Percentiles rank a stretch among this genome's conserved stretches.
These are phyloP conservation scores for Pseudopithomyces chartarum DNA, from an alignment of 2,329 filamentous ascomycete species.

Conservation along the genomic window DNA sequence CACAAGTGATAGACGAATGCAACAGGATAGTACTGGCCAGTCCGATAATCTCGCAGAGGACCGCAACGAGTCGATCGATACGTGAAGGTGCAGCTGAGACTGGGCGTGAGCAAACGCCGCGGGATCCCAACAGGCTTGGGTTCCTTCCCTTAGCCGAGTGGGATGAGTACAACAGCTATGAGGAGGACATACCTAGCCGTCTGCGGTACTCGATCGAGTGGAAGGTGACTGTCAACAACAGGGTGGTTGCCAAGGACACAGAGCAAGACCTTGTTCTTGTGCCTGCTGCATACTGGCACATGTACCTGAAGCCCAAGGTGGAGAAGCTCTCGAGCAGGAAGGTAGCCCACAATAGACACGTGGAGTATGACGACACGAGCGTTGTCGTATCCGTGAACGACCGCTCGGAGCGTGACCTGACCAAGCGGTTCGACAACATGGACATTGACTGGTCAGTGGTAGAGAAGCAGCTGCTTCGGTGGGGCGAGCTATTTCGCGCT, in stretches of 20 bases:
- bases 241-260: slow-evolving; percentile 9
- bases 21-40: neutral
- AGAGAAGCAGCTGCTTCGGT: slow-evolving; percentile 7
- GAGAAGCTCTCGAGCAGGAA: slow-evolving; percentile 11
- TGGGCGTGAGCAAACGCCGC: neutral
- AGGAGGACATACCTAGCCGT: slow-evolving; percentile 2
- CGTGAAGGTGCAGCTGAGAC: neutral
- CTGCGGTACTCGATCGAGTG: slow-evolving; percentile 12
- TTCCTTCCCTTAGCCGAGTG: slow-evolving; percentile 8
- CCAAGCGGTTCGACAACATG: slow-evolving; percentile 10
- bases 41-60: neutral
- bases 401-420: slow-evolving; percentile 9
- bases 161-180: slow-evolving; percentile 11
- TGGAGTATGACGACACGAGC: slow-evolving; percentile 8
- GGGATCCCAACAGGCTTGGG: neutral
- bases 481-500: slow-evolving; percentile 1
- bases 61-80: neutral
- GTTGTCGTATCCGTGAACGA: slow-evolving; percentile 11
- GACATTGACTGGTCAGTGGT: slow-evolving; percentile 11
- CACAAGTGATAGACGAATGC: slow-evolving; percentile 6
- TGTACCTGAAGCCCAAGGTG: slow-evolving; percentile 8
- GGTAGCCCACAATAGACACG: slow-evolving; percentile 6
- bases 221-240: slow-evolving; percentile 14
- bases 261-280: slow-evolving; percentile 12
- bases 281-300: slow-evolving; percentile 11